Percentiles rank a stretch among this genome's conserved stretches.
These are phyloP conservation scores for Fragilaria crotonensis DNA, from an alignment of 108 stramenopile genomes.

Conservation along the genomic window DNA sequence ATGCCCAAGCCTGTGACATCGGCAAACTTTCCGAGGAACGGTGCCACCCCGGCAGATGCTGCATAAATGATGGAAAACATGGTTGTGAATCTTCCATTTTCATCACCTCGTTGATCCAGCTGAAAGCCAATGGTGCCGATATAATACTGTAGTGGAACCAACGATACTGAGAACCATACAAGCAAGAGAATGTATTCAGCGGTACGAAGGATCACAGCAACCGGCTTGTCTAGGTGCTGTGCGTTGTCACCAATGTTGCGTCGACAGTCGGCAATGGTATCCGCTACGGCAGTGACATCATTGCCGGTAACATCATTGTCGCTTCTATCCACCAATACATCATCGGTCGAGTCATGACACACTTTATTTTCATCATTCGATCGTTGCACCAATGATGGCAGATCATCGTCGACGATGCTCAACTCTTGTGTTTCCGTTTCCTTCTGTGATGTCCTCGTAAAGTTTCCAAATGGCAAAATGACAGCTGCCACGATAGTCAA, in stretches of 20 bases:
- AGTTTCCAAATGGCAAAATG: constrained; percentile 9
- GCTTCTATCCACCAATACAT: background rate
- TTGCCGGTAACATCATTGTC: constrained; percentile 2
- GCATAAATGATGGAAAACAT: constrained; percentile 35
- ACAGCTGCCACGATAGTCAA: constrained; percentile 9
- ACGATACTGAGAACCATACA: constrained; percentile 24
- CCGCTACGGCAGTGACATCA: constrained; percentile 10
- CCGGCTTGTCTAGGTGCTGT: background rate
- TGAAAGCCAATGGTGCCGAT: constrained; percentile 32
- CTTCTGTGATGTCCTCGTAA: background rate
- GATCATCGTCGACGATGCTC: background rate
- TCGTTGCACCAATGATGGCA: background rate
- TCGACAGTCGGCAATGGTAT: too few relatives aligned
- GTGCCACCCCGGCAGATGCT: constrained; percentile 15
- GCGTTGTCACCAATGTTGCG: background rate
- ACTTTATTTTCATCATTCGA: background rate
- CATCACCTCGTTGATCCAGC: constrained; percentile 29
- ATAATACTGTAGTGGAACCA: constrained; percentile 41
- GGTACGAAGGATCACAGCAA: too few relatives aligned
- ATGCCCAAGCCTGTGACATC: constrained; percentile 28
- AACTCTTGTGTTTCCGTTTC: background rate
- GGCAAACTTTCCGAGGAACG: constrained; percentile 21
- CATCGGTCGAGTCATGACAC: background rate
- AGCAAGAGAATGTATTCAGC: constrained; percentile 25
- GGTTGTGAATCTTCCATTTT: constrained; percentile 20